Conservation (phyloP, 352 stramenopile genomes). For the Bremia lactucae region DNA sequence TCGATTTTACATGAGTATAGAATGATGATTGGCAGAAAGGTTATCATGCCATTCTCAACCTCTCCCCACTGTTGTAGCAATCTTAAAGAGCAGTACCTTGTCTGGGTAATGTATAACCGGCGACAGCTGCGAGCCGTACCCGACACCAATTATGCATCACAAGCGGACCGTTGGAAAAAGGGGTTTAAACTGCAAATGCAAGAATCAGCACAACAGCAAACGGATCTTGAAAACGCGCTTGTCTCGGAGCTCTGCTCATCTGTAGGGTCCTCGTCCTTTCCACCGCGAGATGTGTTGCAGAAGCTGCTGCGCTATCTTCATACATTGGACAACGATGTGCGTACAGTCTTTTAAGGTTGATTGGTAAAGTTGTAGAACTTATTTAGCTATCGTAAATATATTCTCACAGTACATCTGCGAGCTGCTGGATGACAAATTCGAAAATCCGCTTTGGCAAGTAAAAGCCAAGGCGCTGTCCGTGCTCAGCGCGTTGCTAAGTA, state of each 20-base stretch:
- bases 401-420: conserved; percentile 61
- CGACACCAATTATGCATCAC: conserved; percentile 60
- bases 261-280: conserved; percentile 70
- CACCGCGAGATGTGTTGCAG: conserved; percentile 62
- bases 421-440: conserved; percentile 79
- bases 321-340: conserved; percentile 59
- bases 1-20: too few species aligned
- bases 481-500: conserved; percentile 57
- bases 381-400: background rate
- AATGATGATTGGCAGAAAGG: conserved; percentile 6
- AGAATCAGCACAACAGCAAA: conserved; percentile 15
- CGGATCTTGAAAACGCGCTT: conserved; percentile 56
- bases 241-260: conserved; percentile 72
- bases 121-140: conserved; percentile 18
- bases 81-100: too few species aligned
- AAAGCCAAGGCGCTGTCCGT: conserved; percentile 74
- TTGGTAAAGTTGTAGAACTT: too few species aligned
- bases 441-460: conserved; percentile 70
- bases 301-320: conserved; percentile 65
- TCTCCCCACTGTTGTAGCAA: conserved; percentile 3
- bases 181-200: conserved; percentile 33
- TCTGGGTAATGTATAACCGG: conserved; percentile 31
- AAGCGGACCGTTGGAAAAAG: conserved; percentile 66
- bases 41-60: background rate
- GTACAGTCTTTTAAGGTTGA: conserved; percentile 5